Evolutionary conservation across 2,329 filamentous ascomycete genomes (phyloP), one percentile per base, ranked within the genome.

Genomic region (Tolypocladium inflatum): DNA sequence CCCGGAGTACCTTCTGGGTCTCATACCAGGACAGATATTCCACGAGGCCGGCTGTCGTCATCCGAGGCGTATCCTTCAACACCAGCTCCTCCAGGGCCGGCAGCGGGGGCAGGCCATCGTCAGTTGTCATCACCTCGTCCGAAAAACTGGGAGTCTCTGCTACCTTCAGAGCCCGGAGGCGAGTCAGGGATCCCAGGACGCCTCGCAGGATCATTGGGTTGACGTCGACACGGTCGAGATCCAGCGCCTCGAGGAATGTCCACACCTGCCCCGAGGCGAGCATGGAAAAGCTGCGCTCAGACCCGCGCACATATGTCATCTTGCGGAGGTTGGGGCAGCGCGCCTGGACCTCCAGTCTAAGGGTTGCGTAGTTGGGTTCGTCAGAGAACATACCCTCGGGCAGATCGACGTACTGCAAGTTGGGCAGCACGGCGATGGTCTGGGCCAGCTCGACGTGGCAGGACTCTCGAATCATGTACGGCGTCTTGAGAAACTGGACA

Each of bases 401-500:
- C 9, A 97, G 80, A 72, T 97, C 93, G 63, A 96, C 87, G 71
- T 94, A 97, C 70, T 84, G 87, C 51, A 97, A 78, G 67, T 93
- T 91, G 37, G 91, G 90, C 50, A 93, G 80, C 30, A 92, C 89
- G 42, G 91, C 90, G 54, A 97, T 88, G 33, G 89, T 90, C 55
- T 91, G 85, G 11, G 93, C 92, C 54, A 97, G 82, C 62, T 93
- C 89, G 57, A 89, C 82, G 70, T 94, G 91, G 70, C 83, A 89
- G 1, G 89, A 89, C 75, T 97, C 91, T 59, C 93, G 86, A 57
- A 93, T 87, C 93, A 97, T 97, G 73, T 96, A 97, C 8, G 93
- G 91, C 59, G 91, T 86, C 77, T 96, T 96, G 67, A 97, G 79
- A 65, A 87, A 91, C 67, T 87, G 76, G 6, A 96, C 90, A 48